Evolutionary conservation across 208 protist species (phyloP).

Genomic region (Leishmania braziliensis): DNA sequence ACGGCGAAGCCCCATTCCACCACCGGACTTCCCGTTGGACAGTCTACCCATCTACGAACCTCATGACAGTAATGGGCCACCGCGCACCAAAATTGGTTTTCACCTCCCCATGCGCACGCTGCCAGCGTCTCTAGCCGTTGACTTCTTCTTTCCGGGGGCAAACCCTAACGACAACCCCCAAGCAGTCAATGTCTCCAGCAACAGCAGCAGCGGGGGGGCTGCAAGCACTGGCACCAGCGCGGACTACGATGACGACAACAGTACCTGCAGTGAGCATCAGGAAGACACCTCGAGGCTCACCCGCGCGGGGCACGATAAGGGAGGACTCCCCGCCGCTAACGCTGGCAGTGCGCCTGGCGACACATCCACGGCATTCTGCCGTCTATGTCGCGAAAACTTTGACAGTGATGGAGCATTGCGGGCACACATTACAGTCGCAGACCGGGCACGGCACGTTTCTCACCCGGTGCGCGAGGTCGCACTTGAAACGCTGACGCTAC

Average conservation of each 20-base stretch:
- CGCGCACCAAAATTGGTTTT: constrained; percentile 33
- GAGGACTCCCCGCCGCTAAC: neutral
- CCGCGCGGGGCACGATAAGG: neutral
- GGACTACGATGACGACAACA: neutral
- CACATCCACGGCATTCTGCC: constrained; percentile 35
- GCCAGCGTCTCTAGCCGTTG: neutral
- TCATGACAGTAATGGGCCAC: constrained; percentile 53
- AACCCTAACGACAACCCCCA: neutral
- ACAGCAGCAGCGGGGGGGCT: neutral
- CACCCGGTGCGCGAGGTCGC: constrained; percentile 75
- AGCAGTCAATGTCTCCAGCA: neutral
- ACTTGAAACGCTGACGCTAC: constrained; percentile 62
- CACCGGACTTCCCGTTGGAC: constrained; percentile 34
- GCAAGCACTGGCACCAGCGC: neutral
- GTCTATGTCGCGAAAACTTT: constrained; percentile 66
- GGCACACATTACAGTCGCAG: constrained; percentile 43
- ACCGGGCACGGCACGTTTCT: constrained; percentile 44
- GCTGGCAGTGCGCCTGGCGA: neutral
- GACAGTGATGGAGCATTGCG: constrained; percentile 27
- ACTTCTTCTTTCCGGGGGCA: constrained; percentile 6
- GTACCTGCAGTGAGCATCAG: neutral
- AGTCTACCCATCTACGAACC: constrained; percentile 56
- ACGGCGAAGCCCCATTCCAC: neutral
- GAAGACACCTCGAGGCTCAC: neutral
- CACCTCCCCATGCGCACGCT: constrained; percentile 21